phyloP scores from a whole-genome alignment of 2,329 filamentous ascomycete species.

The Pyricularia sp. region DNA sequence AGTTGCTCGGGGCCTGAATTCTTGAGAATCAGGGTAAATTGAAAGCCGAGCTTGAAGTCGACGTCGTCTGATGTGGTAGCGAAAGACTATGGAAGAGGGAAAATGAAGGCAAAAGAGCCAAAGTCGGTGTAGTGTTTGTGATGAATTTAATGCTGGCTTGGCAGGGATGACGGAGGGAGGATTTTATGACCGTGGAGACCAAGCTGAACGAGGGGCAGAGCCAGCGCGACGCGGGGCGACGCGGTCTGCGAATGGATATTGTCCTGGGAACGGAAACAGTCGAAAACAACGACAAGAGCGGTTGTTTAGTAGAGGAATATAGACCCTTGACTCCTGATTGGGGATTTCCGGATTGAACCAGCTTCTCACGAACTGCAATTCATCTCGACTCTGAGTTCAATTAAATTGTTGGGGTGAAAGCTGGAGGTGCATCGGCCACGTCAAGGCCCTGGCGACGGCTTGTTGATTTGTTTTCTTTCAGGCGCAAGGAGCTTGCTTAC shows the following conservation, averaged over 20 bases:
- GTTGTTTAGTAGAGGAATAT: neutral
- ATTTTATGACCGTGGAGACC: neutral
- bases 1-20: neutral
- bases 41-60: neutral
- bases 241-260: neutral
- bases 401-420: neutral
- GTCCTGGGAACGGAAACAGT: constrained; percentile 1
- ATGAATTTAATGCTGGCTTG: constrained; percentile 1
- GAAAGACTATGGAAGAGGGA: neutral
- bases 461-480: neutral
- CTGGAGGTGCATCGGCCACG: neutral
- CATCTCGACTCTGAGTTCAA: neutral
- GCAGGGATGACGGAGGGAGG: constrained; percentile 1
- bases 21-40: neutral
- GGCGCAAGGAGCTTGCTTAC: neutral
- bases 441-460: neutral
- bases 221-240: neutral
- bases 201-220: constrained; percentile 1
- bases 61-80: neutral
- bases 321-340: neutral
- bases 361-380: neutral
- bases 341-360: neutral
- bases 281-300: neutral
- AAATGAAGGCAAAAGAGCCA: neutral
- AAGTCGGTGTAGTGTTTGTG: neutral